Conservation (phyloP, 2,329 filamentous ascomycete genomes). For the Talaromyces albobiverticillius region DNA sequence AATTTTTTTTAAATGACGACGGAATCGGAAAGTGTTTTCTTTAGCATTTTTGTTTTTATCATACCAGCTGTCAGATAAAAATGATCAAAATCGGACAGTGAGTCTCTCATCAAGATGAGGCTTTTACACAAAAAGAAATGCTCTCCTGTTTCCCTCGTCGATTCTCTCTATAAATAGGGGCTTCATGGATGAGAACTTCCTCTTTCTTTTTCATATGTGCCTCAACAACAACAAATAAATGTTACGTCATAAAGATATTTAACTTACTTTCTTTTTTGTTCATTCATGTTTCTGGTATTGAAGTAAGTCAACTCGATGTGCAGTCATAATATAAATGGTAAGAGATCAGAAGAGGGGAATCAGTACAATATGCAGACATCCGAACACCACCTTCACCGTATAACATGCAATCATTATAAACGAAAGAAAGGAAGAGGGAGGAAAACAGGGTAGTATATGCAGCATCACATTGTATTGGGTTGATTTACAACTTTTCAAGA, state of each 20-base stretch:
- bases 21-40: neutral
- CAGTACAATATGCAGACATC: neutral
- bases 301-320: no score
- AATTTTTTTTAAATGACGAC: neutral
- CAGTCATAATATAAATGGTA: no score
- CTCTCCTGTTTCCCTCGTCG: neutral
- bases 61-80: neutral
- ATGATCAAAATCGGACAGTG: neutral
- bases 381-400: neutral
- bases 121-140: neutral
- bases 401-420: no score
- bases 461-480: no score
- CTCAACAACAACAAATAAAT: conserved; percentile 1
- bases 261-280: neutral
- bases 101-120: neutral
- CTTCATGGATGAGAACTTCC: neutral
- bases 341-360: neutral
- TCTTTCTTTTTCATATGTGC: conserved; percentile 1
- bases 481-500: no score
- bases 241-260: neutral
- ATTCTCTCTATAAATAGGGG: neutral
- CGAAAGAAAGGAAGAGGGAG: neutral
- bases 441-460: neutral
- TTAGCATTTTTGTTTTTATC: neutral
- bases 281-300: neutral